Evolutionary conservation across 306 rosid species (phyloP).

Genomic region (Benincasa hispida): DNA sequence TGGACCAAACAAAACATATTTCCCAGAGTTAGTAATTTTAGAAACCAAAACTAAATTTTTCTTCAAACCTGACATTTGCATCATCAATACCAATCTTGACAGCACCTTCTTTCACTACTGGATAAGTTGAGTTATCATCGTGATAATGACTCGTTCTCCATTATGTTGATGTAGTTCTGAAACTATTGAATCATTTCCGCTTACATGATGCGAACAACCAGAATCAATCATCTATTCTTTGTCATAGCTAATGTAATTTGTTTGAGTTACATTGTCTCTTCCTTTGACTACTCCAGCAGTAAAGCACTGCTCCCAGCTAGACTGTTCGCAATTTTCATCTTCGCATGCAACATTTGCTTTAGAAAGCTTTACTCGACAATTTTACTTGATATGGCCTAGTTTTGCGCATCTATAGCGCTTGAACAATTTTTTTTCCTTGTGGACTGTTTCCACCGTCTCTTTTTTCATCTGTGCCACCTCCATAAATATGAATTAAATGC

Average conservation of each 20-base stretch:
- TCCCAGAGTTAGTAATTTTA: too few species aligned
- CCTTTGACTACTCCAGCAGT: neutral
- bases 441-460: neutral
- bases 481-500: too few species aligned
- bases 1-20: neutral
- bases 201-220: neutral
- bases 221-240: neutral
- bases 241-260: neutral
- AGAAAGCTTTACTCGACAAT: neutral
- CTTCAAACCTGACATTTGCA: neutral
- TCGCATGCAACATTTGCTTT: neutral
- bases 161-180: too few species aligned
- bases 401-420: neutral
- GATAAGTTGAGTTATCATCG: neutral
- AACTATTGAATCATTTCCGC: neutral
- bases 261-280: neutral
- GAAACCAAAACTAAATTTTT: too few species aligned
- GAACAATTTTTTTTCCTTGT: neutral
- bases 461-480: neutral
- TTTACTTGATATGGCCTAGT: neutral
- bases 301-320: neutral
- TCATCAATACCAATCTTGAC: neutral
- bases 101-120: neutral
- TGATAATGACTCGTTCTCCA: neutral
- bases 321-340: neutral